A percentile compares a stretch with the other conserved stretches of the same genome.
These are phyloP conservation scores for Fusarium albidum DNA, from an alignment of 2,329 filamentous ascomycete genomes.

Conservation along the genomic window DNA sequence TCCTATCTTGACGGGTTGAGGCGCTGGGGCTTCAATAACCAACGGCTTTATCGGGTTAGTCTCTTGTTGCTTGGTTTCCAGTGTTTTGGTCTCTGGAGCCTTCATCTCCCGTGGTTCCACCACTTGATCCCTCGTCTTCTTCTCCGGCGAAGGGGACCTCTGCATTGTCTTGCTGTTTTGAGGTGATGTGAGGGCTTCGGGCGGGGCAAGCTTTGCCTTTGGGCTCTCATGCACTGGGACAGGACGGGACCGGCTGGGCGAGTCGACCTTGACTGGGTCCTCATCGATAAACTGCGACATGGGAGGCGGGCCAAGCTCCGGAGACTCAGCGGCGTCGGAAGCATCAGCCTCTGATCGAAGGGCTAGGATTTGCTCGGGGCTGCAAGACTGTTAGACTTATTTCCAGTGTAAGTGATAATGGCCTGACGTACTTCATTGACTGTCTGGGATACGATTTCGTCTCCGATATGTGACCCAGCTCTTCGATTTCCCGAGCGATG, in stretches of 20 bases:
- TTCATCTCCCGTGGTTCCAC: constrained; percentile 1
- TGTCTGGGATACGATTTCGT: constrained; percentile 72
- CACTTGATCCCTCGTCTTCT: constrained; percentile 28
- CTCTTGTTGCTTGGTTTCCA: constrained; percentile 10
- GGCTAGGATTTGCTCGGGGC: constrained; percentile 70
- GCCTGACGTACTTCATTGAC: constrained; percentile 71
- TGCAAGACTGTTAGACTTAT: constrained; percentile 48
- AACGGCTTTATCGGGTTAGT: constrained; percentile 2
- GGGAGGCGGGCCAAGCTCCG: constrained; percentile 72
- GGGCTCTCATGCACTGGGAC: constrained; percentile 33
- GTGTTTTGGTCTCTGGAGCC: constrained; percentile 6
- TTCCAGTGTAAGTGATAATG: neutral
- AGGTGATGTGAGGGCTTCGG: constrained; percentile 44
- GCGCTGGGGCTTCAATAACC: constrained; percentile 17
- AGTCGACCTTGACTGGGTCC: constrained; percentile 62
- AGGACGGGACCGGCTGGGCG: constrained; percentile 47
- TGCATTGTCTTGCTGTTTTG: constrained; percentile 29
- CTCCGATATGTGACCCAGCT: constrained; percentile 68
- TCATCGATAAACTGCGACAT: constrained; percentile 66
- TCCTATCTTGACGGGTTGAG: constrained; percentile 51
- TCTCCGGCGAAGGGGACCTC: constrained; percentile 40
- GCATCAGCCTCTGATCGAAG: constrained; percentile 58
- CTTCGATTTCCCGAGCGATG: constrained; percentile 62
- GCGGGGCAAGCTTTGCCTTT: constrained; percentile 41
- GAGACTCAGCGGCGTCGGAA: constrained; percentile 64